Base-by-base conservation (phyloP, 768 basidiomycete genomes). In the Psilocybe azurescens region DNA sequence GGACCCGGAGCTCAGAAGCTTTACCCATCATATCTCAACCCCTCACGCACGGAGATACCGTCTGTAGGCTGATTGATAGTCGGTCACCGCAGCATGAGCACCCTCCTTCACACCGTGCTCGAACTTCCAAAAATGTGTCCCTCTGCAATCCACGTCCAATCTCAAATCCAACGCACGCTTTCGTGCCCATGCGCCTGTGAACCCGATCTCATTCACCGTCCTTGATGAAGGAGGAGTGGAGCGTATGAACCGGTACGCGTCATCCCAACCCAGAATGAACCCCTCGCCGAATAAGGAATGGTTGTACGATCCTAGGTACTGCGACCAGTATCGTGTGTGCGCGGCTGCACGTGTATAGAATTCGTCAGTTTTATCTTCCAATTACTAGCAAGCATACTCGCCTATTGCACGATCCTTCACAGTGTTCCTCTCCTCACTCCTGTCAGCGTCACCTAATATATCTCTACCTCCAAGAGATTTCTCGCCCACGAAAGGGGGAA, bases 191-290 rank as follows among this genome's bases (percentile, higher is more conserved):
- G 83, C 81, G 18, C 80, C 80, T 61, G 79, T 77, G 72, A 90
- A 92, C 30, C 90, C 92, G 2, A 93, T 70, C 71, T 90, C 86
- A 29, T 79, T 81, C 8, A 82, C 75, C 13, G 73, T 67, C 57
- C 60, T 74, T 63, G 39, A 67, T 14, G 52, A 57, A 16, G 65
- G 29, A 18, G 69, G 61, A 48, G 64, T 60, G 13, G 63, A 68
- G 0, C 58, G 67, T 44, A 90, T 78, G 75, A 93, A 93, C 36
- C 69, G 56, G 67, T 85, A 84, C 0, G 85, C 85, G 60, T 89
- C 90, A 28, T 87, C 84, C 93, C 93, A 94, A 1, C 92, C 93
- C 55, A 79, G 75, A 1, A 77, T 38, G 66, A 87, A 93, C 2
- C 91, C 93, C 1, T 85, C 79, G 28, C 74, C 79, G 67, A 93